phyloP scores from a whole-genome alignment of 495 filamentous ascomycete species.

The Pseudoneurospora amorphoporcata region DNA sequence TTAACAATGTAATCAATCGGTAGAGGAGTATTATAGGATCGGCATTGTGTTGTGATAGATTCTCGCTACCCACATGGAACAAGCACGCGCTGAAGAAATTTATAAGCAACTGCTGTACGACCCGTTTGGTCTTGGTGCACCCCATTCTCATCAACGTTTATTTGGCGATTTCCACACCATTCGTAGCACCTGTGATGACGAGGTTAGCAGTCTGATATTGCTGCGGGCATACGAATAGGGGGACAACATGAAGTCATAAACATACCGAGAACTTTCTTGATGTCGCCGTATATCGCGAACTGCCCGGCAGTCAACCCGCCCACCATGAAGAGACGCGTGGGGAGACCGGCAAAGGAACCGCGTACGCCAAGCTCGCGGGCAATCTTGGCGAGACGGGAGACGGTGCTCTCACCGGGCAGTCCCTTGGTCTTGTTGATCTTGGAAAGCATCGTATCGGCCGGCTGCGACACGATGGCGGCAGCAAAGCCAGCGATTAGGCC shows the following conservation, averaged over 20 bases:
- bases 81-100: not conserved
- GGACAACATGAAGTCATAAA: not conserved
- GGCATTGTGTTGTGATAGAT: no score
- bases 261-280: constrained; percentile 31
- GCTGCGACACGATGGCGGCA: constrained; percentile 74
- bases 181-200: not conserved
- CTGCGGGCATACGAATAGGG: not conserved
- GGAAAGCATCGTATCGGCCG: constrained; percentile 79
- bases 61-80: no score
- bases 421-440: constrained; percentile 90
- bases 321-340: constrained; percentile 64
- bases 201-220: not conserved
- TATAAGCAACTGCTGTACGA: not conserved
- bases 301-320: constrained; percentile 69
- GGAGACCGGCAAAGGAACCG: constrained; percentile 68
- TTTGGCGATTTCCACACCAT: not conserved
- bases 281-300: constrained; percentile 76
- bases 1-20: no score
- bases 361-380: constrained; percentile 65
- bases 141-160: not conserved
- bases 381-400: constrained; percentile 67
- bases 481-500: constrained; percentile 83
- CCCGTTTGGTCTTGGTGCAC: not conserved
- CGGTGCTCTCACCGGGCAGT: constrained; percentile 66
- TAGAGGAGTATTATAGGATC: no score